phyloP scores from a whole-genome alignment of 352 stramenopile species.

The Globisporangium iwayamae region DNA sequence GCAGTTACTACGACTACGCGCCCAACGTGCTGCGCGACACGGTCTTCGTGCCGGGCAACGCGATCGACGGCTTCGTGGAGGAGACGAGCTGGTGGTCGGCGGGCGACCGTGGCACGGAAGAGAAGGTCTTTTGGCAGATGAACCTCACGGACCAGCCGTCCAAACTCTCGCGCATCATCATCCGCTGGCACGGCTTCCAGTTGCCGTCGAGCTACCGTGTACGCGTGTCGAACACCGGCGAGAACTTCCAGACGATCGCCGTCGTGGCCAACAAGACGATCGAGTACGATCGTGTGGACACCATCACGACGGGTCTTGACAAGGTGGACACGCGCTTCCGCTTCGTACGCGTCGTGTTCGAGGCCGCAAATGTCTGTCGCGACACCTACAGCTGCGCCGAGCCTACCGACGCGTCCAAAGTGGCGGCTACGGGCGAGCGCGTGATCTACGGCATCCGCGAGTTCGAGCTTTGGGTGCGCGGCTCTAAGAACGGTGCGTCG shows the following conservation, averaged over 20 bases:
- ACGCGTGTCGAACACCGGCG: constrained; percentile 55
- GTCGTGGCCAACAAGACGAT: constrained; percentile 36
- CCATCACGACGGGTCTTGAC: constrained; percentile 40
- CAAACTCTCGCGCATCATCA: constrained; percentile 49
- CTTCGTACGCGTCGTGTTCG: constrained; percentile 54
- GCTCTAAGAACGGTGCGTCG: constrained; percentile 39
- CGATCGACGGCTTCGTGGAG: constrained; percentile 65
- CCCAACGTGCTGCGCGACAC: constrained; percentile 64
- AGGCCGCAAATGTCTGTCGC: constrained; percentile 43
- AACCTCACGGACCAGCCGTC: constrained; percentile 55
- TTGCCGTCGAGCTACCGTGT: constrained; percentile 51
- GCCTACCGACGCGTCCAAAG: constrained; percentile 16
- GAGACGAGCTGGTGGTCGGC: constrained; percentile 80
- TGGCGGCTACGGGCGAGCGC: constrained; percentile 43
- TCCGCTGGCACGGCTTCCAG: constrained; percentile 77
- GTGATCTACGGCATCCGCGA: constrained; percentile 77
- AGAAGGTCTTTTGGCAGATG: constrained; percentile 69
- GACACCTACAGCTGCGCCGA: constrained; percentile 37
- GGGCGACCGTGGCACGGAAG: constrained; percentile 28
- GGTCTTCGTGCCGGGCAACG: constrained; percentile 53
- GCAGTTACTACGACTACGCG: constrained; percentile 72
- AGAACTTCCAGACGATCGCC: constrained; percentile 58
- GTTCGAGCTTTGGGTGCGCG: constrained; percentile 67
- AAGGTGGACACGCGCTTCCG: constrained; percentile 43
- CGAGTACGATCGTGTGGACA: constrained; percentile 69